Evolutionary conservation across 768 basidiomycete species (phyloP), one percentile per base, ranked within the genome.

Genomic region (Calocybe indica): DNA sequence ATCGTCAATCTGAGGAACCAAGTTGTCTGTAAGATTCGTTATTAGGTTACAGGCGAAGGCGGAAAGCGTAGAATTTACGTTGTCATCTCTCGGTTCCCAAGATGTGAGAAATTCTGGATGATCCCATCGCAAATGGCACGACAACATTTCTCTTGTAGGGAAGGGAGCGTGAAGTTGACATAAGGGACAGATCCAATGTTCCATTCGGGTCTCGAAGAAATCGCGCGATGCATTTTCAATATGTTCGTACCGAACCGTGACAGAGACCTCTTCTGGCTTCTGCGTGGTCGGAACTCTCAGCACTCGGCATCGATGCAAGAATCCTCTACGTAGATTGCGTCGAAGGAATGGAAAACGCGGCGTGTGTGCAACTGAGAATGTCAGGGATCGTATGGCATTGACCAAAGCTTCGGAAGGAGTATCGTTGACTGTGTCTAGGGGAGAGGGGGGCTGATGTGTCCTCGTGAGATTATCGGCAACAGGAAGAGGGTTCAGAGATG

Each of bases 271-370:
- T 38, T 43, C 31, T 3, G 14, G 12, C 30, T 13, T 22, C 7
- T 12, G 38, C 35, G 31, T 37, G 15, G 33, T 36, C 5, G 36
- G 49, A 28, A 83, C 56, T 7, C 66, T 63, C 10, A 63, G 54
- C 34, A 45, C 50, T 29, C 46, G 52, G 56, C 81, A 85, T 14
- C 66, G 67, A 13, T 50, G 35, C n/a, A 46, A 50, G 55, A 85
- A 85, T 1, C 78, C 77, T 2, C 42, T 54, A 10, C 70, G 67
- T 12, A 86, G 55, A 52, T 77, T 79, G 8, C 79, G 75, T 28
- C 59, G 64, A 14, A 83, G 65, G 56, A 85, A 86, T 0, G 84
- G 84, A 5, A 84, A 68, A 43, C 64, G 66, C 11, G 51, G 53
- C 8, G 64, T 62, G 15, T 56, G 58, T 37, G 68, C 49, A 3